Evolutionary conservation across 768 basidiomycete species (phyloP).

Genomic region (Pleurotus ostreatus): DNA sequence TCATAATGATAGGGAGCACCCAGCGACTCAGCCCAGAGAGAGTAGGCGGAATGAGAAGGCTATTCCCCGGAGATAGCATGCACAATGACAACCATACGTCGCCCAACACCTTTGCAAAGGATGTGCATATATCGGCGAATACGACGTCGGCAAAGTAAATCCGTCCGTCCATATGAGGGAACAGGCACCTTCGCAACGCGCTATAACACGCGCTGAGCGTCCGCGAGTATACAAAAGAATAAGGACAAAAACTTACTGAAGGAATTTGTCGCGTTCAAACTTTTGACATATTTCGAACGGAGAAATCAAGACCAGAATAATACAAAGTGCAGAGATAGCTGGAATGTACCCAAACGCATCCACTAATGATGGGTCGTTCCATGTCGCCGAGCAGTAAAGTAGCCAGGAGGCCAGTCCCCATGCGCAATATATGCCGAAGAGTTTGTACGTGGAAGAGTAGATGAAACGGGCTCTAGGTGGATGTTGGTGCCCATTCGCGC

Average conservation of each 20-base stretch:
- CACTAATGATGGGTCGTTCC: slow-evolving; percentile 53
- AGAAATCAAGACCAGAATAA: slow-evolving; percentile 53
- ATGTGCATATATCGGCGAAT: slow-evolving; percentile 93
- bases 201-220: slow-evolving; percentile 33
- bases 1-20: slow-evolving; percentile 83
- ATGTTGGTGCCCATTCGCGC: not conserved
- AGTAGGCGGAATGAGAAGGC: slow-evolving; percentile 59
- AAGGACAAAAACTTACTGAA: slow-evolving; percentile 53
- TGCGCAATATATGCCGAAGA: slow-evolving; percentile 55
- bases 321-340: slow-evolving; percentile 56
- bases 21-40: slow-evolving; percentile 65
- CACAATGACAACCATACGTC: slow-evolving; percentile 87
- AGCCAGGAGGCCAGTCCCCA: slow-evolving; percentile 70
- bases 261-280: slow-evolving; percentile 71
- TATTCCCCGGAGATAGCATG: slow-evolving; percentile 85
- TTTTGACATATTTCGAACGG: slow-evolving; percentile 69
- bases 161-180: slow-evolving; percentile 53
- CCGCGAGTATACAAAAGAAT: slow-evolving; percentile 3
- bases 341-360: slow-evolving; percentile 79
- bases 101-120: slow-evolving; percentile 94
- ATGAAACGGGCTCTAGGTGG: not conserved
- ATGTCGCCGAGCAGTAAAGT: slow-evolving; percentile 57
- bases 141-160: slow-evolving; percentile 90
- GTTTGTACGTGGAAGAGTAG: slow-evolving; percentile 62
- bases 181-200: slow-evolving; percentile 68